phyloP scores from a whole-genome alignment of 2,329 filamentous ascomycete genomes.

The Pseudofabraea citricarpa region DNA sequence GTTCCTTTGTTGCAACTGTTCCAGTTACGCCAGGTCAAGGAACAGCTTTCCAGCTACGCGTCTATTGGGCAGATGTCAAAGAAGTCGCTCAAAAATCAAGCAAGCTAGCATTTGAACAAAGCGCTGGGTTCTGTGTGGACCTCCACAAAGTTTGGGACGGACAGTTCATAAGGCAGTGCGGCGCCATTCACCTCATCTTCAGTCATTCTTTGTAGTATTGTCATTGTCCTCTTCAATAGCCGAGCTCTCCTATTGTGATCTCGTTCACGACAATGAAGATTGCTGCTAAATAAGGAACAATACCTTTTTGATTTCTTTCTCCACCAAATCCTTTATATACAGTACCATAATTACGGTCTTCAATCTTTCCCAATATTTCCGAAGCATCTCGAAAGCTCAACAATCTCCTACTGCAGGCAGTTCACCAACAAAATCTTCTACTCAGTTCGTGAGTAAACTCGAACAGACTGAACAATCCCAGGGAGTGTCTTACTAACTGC shows the following conservation, averaged over 20 bases:
- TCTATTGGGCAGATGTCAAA: constrained; percentile 11
- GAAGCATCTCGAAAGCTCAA: constrained; percentile 14
- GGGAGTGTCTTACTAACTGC: not conserved
- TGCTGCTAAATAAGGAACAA: not conserved
- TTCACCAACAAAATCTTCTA: constrained; percentile 25
- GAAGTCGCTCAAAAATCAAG: constrained; percentile 10
- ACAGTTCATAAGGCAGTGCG: not conserved
- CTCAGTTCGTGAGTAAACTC: no score
- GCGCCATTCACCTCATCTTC: not conserved
- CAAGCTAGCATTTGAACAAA: not conserved
- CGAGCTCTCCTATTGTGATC: not conserved
- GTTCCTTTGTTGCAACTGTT: constrained; percentile 10
- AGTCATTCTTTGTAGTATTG: constrained; percentile 1
- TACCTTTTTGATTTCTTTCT: constrained; percentile 6
- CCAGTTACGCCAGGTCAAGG: constrained; percentile 12
- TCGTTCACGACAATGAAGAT: not conserved
- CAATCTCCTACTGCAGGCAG: constrained; percentile 24
- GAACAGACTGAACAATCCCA: no score
- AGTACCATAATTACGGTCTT: no score
- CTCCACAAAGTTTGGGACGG: not conserved
- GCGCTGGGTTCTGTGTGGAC: not conserved
- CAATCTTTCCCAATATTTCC: constrained; percentile 15
- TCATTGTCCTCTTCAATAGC: constrained; percentile 1
- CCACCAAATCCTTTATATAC: no score
- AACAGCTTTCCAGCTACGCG: constrained; percentile 6